Conservation (phyloP, 345 rosid species). For the Turnera subulata region DNA sequence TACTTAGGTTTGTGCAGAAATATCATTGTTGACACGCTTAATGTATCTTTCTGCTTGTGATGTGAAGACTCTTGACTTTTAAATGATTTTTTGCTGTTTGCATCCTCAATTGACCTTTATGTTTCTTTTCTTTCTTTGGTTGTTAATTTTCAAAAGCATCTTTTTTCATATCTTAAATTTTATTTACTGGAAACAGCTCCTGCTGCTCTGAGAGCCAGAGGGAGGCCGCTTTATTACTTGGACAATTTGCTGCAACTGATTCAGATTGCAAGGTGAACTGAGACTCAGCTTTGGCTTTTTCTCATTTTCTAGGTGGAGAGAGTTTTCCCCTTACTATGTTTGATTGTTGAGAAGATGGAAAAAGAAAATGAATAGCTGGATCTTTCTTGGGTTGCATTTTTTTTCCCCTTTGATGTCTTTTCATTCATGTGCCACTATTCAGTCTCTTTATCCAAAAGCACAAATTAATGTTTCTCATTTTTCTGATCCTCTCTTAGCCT, state of each 20-base stretch:
- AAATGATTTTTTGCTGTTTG: not conserved
- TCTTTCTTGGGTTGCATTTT: not conserved
- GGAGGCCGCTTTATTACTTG: constrained; percentile 97
- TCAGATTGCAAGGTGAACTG: constrained; percentile 88
- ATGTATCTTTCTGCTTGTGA: not conserved
- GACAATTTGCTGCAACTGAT: constrained; percentile 98
- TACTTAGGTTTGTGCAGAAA: constrained; percentile 56
- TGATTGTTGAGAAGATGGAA: not conserved
- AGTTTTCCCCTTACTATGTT: not conserved
- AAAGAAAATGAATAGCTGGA: not conserved
- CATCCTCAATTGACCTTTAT: not conserved
- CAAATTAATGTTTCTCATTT: too few species aligned
- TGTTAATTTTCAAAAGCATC: too few species aligned
- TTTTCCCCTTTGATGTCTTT: too few species aligned
- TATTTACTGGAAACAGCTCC: constrained; percentile 51
- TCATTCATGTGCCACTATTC: not conserved
- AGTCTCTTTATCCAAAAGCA: too few species aligned
- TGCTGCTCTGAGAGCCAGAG: constrained; percentile 98
- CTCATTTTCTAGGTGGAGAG: constrained; percentile 2
- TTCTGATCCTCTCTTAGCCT: too few species aligned
- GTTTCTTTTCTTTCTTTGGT: too few species aligned
- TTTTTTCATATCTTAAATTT: constrained; percentile 11
- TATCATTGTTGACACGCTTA: not conserved
- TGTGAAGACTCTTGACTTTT: not conserved
- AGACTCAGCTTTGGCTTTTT: constrained; percentile 2